Percentiles rank a stretch among this genome's conserved stretches.
Conservation (phyloP, 305 asterid species). For the Ajuga reptans region DNA sequence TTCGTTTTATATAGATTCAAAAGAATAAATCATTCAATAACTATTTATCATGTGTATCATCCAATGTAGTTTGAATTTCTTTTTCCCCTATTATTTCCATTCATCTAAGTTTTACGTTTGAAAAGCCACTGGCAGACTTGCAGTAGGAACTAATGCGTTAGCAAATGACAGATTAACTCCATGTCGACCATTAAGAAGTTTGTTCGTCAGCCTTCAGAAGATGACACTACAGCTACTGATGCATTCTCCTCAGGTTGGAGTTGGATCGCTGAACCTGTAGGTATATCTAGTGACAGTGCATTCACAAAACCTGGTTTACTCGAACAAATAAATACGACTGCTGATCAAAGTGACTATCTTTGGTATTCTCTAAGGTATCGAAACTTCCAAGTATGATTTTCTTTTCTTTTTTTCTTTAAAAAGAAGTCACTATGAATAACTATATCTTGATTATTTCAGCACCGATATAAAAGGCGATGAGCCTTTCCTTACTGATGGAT, state of each 20-base stretch:
- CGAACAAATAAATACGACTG: conserved; percentile 89
- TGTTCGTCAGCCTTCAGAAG: conserved; percentile 37
- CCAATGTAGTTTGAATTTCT: not conserved
- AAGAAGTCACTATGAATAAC: not conserved
- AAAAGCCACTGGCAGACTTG: not conserved
- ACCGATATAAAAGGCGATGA: conserved; percentile 41
- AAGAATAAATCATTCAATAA: too few relatives aligned
- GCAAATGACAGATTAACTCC: conserved; percentile 66
- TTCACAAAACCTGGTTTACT: conserved; percentile 50
- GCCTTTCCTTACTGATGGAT: conserved; percentile 53
- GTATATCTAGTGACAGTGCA: conserved; percentile 63
- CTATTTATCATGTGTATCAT: not conserved
- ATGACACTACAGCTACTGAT: conserved; percentile 32
- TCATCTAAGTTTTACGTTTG: not conserved
- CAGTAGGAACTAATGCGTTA: conserved; percentile 17
- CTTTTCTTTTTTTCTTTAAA: not conserved
- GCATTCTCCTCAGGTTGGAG: conserved; percentile 58
- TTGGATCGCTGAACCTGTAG: conserved; percentile 77
- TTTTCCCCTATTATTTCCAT: not conserved
- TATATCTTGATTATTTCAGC: conserved; percentile 35
- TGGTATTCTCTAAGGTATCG: conserved; percentile 86
- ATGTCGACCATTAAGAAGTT: conserved; percentile 44
- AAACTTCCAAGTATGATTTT: not conserved
- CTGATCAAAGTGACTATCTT: conserved; percentile 79
- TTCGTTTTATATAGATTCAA: too few relatives aligned